Base-by-base conservation (phyloP, 768 basidiomycete genomes). In the Podaxis sp. region DNA sequence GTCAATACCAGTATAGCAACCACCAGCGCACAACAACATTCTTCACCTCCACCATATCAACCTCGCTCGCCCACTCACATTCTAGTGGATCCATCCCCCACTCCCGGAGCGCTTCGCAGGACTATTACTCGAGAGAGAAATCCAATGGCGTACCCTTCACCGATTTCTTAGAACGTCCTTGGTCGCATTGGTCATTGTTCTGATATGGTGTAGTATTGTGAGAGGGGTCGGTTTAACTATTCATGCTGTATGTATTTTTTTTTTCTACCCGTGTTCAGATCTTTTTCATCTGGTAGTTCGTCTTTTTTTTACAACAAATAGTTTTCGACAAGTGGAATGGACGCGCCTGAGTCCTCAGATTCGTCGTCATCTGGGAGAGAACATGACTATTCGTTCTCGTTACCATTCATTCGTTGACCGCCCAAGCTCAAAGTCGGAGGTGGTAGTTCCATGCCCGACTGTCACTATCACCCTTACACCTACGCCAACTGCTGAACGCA, bases 191-290 rank as follows among this genome's bases (percentile, higher is more conserved):
- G 18, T 69, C 4, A 55, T 67, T 16, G 46, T 69, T 25, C 11
- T 67, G 27, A n/a, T 70, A 7, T 70, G 69, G 69, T 59, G 62
- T 0, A 38, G 65, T 23, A 63, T 70, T 55, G 16, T 70, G 18
- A 64, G 68, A 10, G 67, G 55, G 14, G 13, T 69, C n/a, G 18
- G 28, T 16, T 18, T 38, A 18, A 54, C 18, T 37, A 1, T 54
- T 13, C 6, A 37, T 23, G 7, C 18, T 11, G 10, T 37, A 23
- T 16, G 18, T 35, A 2, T n/a, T n/a, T 6, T 11, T 36, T 18
- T 38, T n/a, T 21, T 11, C 6, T 37, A 16, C n/a, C 14, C 0
- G 42, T 44, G 16, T 7, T 32, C 28, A 32, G 7, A 7, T 28
- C 7, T 32, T 32, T 32, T 32, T 32, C 28, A 32, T 32, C 28